Base-by-base conservation (phyloP, 1,284 basidiomycete genomes). In the Boletus sp. region DNA sequence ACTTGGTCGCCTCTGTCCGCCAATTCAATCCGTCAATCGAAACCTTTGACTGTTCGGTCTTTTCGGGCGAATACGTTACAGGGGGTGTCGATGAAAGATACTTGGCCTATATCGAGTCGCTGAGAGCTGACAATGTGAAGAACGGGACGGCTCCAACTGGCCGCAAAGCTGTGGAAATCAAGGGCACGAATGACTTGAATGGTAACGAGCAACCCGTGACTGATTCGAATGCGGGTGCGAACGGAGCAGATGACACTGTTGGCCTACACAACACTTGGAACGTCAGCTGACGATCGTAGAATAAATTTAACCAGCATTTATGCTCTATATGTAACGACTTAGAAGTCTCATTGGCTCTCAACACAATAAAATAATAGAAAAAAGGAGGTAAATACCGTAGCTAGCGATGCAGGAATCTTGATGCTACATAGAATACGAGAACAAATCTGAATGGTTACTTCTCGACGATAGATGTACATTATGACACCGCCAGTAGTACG, bases 51-150 rank as follows among this genome's bases (percentile, higher is more conserved):
- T 98, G 96, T 77, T 98, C 96, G 16, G 96, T 99, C 43, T 99
- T 99, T 76, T 94, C 93, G 27, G 97, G 97, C 55, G 84, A 96
- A 71, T 99, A 99, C 74, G 85, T 98, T 55, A 99, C 97, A 1
- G 96, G 97, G 35, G 92, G 92, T n/a, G 91, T 99, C 29, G 89
- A 94, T 66, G 90, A 92, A 65, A 80, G 74, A 53, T 99, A 99
- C 77, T 81, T 99, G 51, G 74, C 78, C 39, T 78, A 86, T 61
- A 73, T 99, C 47, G 93, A 98, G 74, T 78, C 77, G 47, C 70
- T 94, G 56, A 85, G 97, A 33, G 89, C 89, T 50, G 96, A 99
- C 71, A 92, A 94, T 68, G 84, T 85, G 37, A 94, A 95, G 76
- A 67, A 67, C 29, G 74, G 67, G 57, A 63, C 68, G 15, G 60